These are phyloP conservation scores for Litsea cubeba DNA, from an alignment of 164 flowering plant species.

Conservation along the genomic window DNA sequence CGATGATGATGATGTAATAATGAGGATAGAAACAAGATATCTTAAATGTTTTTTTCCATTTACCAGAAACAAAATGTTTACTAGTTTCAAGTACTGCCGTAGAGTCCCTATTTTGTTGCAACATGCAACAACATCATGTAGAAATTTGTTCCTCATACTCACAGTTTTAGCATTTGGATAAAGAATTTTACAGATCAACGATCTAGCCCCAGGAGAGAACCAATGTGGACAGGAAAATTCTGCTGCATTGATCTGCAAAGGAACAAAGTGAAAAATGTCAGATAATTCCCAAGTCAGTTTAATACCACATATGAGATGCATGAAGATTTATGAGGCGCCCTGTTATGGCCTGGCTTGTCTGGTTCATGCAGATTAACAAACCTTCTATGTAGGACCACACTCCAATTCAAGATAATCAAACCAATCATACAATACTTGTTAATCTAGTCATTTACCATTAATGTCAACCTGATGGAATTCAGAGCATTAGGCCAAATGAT, in stretches of 20 bases:
- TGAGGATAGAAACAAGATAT: too few relatives aligned
- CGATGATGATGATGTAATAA: too few relatives aligned
- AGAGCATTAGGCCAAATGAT: neutral
- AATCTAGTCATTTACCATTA: neutral
- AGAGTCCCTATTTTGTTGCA: neutral
- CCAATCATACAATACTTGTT: neutral
- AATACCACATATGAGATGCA: neutral
- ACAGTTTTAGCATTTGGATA: slow-evolving; percentile 90
- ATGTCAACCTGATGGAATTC: neutral
- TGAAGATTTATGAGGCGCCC: neutral
- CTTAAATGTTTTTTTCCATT: too few relatives aligned
- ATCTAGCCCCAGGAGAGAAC: slow-evolving; percentile 65
- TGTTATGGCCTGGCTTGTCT: neutral
- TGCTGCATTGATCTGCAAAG: slow-evolving; percentile 63
- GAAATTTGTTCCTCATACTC: slow-evolving; percentile 26
- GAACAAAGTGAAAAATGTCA: slow-evolving; percentile 13
- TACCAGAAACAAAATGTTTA: too few relatives aligned
- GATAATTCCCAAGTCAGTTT: neutral
- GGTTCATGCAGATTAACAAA: too few relatives aligned
- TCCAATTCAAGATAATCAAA: too few relatives aligned
- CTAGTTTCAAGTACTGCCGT: neutral
- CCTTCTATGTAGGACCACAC: too few relatives aligned
- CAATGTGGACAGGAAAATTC: slow-evolving; percentile 77
- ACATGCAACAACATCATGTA: neutral
- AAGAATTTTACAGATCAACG: slow-evolving; percentile 66